A percentile compares a stretch with the other conserved stretches of the same genome.
Evolutionary conservation across 2,329 filamentous ascomycete genomes (phyloP).

Genomic region (Scortechinia acanthostroma): DNA sequence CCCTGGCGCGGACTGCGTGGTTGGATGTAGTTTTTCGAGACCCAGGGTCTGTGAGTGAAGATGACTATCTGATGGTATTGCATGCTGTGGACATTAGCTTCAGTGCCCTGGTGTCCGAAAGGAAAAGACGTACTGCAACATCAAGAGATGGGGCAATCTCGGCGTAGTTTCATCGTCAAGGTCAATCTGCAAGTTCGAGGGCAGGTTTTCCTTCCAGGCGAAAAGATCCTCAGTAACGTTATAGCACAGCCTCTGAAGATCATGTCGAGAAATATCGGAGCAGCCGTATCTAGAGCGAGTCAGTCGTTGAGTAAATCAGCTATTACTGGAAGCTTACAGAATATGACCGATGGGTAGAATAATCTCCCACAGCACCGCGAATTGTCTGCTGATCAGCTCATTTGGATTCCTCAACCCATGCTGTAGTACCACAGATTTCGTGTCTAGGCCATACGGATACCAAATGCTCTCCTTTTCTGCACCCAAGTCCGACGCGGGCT

Average conservation of each 20-base stretch:
- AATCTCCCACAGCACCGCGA: slow-evolving; percentile 30
- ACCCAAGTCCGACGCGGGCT: slow-evolving; percentile 18
- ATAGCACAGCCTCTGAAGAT: neutral
- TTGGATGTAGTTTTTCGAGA: slow-evolving; percentile 29
- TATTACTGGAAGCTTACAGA: slow-evolving; percentile 17
- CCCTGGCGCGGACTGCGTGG: slow-evolving; percentile 26
- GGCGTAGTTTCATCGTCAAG: slow-evolving; percentile 18
- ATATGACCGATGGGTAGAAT: slow-evolving; percentile 30
- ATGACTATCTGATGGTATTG: slow-evolving; percentile 10
- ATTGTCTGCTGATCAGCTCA: slow-evolving; percentile 8
- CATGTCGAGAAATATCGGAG: slow-evolving; percentile 17
- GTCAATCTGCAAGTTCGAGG: slow-evolving; percentile 22
- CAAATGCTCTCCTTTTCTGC: slow-evolving; percentile 11
- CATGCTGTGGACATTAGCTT: slow-evolving; percentile 6
- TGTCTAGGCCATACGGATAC: slow-evolving; percentile 15
- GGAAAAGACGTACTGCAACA: slow-evolving; percentile 21
- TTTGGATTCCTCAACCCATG: slow-evolving; percentile 6
- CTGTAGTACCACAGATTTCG: neutral
- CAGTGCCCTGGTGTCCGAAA: neutral
- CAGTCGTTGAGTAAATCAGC: slow-evolving; percentile 8
- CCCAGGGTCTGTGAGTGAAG: slow-evolving; percentile 22
- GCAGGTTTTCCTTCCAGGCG: slow-evolving; percentile 28
- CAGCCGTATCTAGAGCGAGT: slow-evolving; percentile 19
- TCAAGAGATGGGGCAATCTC: slow-evolving; percentile 26
- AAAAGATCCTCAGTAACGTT: slow-evolving; percentile 20